A percentile compares a stretch with the other conserved stretches of the same genome.
These are phyloP conservation scores for Aphanomyces cochlioides DNA, from an alignment of 352 stramenopile genomes.

Conservation along the genomic window DNA sequence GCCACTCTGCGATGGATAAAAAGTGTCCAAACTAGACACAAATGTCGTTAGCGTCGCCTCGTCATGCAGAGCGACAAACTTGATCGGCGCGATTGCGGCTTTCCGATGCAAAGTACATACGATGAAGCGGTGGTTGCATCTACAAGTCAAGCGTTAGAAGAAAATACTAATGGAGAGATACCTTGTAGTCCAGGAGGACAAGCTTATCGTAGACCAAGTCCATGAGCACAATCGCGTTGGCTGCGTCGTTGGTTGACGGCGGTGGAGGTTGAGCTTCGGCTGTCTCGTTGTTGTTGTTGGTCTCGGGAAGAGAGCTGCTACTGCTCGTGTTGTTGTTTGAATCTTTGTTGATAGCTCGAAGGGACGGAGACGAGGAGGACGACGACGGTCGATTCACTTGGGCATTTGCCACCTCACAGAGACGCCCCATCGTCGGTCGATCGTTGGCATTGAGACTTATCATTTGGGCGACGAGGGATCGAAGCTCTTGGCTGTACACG, in stretches of 20 bases:
- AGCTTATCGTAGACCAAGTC: conserved; percentile 70
- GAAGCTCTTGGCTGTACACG: conserved; percentile 64
- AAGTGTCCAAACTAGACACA: conserved; percentile 43
- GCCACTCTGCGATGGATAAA: conserved; percentile 39
- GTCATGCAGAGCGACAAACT: background rate
- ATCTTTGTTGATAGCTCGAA: conserved; percentile 15
- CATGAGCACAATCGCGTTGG: conserved; percentile 36
- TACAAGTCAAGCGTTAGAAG: conserved; percentile 32
- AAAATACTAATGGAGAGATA: conserved; percentile 40
- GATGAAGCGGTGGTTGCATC: background rate
- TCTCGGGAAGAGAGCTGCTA: conserved; percentile 30
- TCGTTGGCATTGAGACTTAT: conserved; percentile 56
- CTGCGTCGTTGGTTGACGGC: background rate
- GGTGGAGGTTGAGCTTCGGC: conserved; percentile 3
- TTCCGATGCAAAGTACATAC: conserved; percentile 10
- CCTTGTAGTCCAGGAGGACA: conserved; percentile 48
- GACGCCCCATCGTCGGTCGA: conserved; percentile 58
- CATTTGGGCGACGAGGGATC: conserved; percentile 60
- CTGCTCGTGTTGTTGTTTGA: conserved; percentile 15
- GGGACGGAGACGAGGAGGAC: conserved; percentile 38
- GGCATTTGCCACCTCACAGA: conserved; percentile 36
- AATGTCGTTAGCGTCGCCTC: background rate
- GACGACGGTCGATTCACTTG: conserved; percentile 37
- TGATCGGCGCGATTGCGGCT: background rate
- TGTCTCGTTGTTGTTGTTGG: conserved; percentile 20